phyloP scores from a whole-genome alignment of 177 flowering plant genomes.

The Vitis hybrid region DNA sequence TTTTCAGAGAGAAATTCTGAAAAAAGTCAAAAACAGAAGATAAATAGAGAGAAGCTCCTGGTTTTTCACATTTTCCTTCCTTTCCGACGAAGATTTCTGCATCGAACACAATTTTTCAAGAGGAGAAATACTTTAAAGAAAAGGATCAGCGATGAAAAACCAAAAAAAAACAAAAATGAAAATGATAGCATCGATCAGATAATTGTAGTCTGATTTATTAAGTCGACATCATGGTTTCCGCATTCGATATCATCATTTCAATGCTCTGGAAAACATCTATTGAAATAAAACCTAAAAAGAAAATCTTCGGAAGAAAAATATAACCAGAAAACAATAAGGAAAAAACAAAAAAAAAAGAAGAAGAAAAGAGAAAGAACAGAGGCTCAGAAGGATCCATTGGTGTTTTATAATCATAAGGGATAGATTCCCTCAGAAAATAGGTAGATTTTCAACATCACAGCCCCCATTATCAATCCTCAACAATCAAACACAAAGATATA shows the following conservation, averaged over 20 bases:
- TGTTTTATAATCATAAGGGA: conserved; percentile 36
- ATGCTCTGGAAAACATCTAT: conserved; percentile 10
- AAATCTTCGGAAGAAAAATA: neutral
- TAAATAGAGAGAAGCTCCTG: no score
- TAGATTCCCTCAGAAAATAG: conserved; percentile 44
- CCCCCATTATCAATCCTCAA: conserved; percentile 14
- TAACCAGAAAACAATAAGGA: neutral
- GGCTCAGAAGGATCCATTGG: conserved; percentile 75
- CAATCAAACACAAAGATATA: neutral
- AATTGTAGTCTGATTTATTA: conserved; percentile 51
- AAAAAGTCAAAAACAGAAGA: no score
- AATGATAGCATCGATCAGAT: conserved; percentile 40
- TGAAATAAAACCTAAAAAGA: neutral
- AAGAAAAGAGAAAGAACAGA: conserved; percentile 6
- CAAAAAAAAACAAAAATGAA: neutral
- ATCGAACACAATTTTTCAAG: no score
- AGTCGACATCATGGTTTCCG: conserved; percentile 36
- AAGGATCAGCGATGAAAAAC: neutral
- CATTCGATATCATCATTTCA: conserved; percentile 37
- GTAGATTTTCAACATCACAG: conserved; percentile 49
- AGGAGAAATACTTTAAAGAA: neutral
- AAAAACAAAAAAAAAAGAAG: neutral
- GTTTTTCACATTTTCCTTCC: no score
- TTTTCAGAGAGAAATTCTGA: no score
- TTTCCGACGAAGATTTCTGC: no score